Evolutionary conservation across 495 filamentous ascomycete species (phyloP).

Genomic region (Trichoderma orchidacearum): DNA sequence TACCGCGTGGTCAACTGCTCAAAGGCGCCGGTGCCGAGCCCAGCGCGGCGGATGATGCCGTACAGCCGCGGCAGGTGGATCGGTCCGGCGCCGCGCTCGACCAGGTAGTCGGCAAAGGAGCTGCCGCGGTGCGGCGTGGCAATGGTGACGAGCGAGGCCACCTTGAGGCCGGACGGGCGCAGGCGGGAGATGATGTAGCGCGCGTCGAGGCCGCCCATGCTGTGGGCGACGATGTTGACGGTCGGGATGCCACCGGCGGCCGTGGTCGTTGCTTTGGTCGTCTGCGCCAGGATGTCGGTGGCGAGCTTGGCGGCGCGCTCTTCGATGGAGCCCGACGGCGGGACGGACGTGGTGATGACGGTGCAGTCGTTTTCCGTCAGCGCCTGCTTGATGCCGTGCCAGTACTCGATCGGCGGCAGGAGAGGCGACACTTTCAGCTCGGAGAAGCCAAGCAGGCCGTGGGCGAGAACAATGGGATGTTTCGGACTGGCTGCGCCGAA

Average conservation of each 20-base stretch:
- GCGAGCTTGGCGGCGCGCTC: conserved; percentile 54
- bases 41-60: conserved; percentile 42
- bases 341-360: conserved; percentile 72
- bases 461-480: conserved; percentile 69
- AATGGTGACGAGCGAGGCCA: conserved; percentile 73
- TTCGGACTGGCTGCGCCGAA: conserved; percentile 51
- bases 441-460: conserved; percentile 86
- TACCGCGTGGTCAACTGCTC: conserved; percentile 69
- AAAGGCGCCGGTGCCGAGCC: conserved; percentile 73
- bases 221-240: conserved; percentile 82
- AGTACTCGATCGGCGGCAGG: conserved; percentile 74
- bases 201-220: conserved; percentile 68
- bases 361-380: conserved; percentile 56
- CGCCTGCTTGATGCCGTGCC: conserved; percentile 79
- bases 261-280: conserved; percentile 19
- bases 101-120: conserved; percentile 71
- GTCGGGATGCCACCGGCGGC: background rate
- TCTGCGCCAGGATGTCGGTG: conserved; percentile 48
- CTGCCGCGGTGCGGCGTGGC: conserved; percentile 79
- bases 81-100: conserved; percentile 40
- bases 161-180: conserved; percentile 17
- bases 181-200: conserved; percentile 84
- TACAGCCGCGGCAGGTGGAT: conserved; percentile 54
- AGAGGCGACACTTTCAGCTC: conserved; percentile 62
- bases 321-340: conserved; percentile 68